Evolutionary conservation across 495 filamentous ascomycete species (phyloP), one percentile per base, ranked within the genome.

Genomic region (Tuber umbilicatum): DNA sequence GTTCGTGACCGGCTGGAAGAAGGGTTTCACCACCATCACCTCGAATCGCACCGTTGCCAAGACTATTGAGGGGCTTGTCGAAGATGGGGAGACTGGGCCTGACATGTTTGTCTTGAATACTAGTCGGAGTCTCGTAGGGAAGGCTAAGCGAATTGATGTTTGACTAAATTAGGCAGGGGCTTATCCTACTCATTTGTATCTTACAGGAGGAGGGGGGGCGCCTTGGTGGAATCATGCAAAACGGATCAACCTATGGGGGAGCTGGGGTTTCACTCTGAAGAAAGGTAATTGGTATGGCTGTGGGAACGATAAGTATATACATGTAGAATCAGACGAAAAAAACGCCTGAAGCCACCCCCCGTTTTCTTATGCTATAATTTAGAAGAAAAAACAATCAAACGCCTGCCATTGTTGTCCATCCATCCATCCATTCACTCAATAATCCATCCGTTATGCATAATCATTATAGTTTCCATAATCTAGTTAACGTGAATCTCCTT

Each of bases 1-100:
- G 17, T 92, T 92, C 78, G 83, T 92, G 76, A 89, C 88, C 78
- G 91, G 91, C 14, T 93, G 91, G 91, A 84, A 84, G 47, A 83
- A 84, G 5, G 85, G 85, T 1, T 76, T 86, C 43, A 90, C 88
- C 43, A 93, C 91, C 2, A 85, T 93, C 72, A 90, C 89, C 19
- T 89, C 88, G 70, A 93, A 93, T 79, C 86, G 89, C 16, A 86
- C 86, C 0, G 88, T 90, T 39, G 88, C 87, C 27, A 92, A 88
- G 77, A 85, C 88, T 55, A 89, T 92, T 72, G 89, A 91, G 75
- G 80, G 78, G 21, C 85, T 84, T 1, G 82, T 89, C 60, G 81
- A 84, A 23, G 84, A 85, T 50, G 81, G 83, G 41, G 82, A 88
- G 70, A 83, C 84, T 71, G 89, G 89, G 4, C 89, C 89, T 16